phyloP scores from a whole-genome alignment of 768 basidiomycete species.

The Phlebiopsis flavidoalba region DNA sequence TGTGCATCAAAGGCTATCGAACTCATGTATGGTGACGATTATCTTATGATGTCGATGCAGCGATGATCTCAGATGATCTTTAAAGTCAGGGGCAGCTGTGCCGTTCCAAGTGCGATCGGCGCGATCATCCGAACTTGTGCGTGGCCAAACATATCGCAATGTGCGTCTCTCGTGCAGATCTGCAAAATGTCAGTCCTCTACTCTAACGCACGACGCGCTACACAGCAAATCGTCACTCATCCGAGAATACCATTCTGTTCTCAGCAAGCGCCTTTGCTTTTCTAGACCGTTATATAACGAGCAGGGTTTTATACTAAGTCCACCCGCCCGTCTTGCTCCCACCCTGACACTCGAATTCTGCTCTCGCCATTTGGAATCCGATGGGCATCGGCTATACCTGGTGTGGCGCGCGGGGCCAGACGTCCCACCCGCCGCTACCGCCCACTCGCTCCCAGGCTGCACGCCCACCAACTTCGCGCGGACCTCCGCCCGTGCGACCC shows the following conservation, averaged over 20 bases:
- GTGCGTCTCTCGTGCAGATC: neutral
- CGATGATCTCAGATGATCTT: neutral
- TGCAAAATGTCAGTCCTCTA: neutral
- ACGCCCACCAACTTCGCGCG: neutral
- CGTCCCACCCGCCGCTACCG: neutral
- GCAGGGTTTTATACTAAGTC: too few relatives aligned
- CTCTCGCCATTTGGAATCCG: neutral
- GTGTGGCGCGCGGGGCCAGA: neutral
- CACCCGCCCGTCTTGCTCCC: neutral
- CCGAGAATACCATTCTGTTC: neutral
- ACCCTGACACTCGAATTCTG: neutral
- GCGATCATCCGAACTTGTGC: neutral
- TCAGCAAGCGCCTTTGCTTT: neutral
- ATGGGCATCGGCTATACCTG: neutral
- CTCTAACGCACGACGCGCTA: neutral
- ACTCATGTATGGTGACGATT: neutral
- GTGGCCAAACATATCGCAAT: neutral
- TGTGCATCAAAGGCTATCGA: too few relatives aligned
- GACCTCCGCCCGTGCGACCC: neutral
- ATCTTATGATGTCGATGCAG: neutral
- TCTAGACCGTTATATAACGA: neutral
- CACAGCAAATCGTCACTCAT: neutral
- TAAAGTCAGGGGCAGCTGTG: neutral
- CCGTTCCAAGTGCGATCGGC: neutral
- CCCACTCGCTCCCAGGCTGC: too few relatives aligned